Conservation (phyloP, 2,329 filamentous ascomycete species). For the Nannizzia gypsea region DNA sequence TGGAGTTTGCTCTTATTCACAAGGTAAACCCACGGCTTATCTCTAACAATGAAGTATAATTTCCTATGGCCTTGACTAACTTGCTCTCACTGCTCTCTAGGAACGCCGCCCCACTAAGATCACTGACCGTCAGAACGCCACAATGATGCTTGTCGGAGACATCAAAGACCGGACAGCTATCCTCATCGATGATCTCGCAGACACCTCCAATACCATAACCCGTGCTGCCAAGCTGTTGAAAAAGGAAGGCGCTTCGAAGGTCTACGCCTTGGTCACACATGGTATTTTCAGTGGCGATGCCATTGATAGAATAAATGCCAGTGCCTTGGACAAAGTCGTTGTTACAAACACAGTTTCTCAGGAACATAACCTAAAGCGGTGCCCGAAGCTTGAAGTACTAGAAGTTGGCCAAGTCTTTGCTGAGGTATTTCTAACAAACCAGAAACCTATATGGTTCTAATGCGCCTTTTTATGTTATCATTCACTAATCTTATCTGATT, state of each 20-base stretch:
- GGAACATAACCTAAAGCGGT: slow-evolving; percentile 61
- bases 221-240: slow-evolving; percentile 93
- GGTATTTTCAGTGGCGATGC: slow-evolving; percentile 92
- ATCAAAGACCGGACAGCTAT: slow-evolving; percentile 73
- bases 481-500: not conserved
- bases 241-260: slow-evolving; percentile 75
- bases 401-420: slow-evolving; percentile 84
- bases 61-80: slow-evolving; percentile 15
- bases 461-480: slow-evolving; percentile 12
- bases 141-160: slow-evolving; percentile 90
- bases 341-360: slow-evolving; percentile 95
- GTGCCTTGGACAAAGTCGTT: slow-evolving; percentile 80
- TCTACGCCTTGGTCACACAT: slow-evolving; percentile 88
- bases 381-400: slow-evolving; percentile 81
- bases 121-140: slow-evolving; percentile 65
- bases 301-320: slow-evolving; percentile 86
- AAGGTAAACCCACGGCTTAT: slow-evolving; percentile 51
- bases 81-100: slow-evolving; percentile 34
- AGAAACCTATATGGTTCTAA: not conserved
- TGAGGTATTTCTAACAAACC: slow-evolving; percentile 45
- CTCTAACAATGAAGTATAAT: slow-evolving; percentile 2
- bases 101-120: slow-evolving; percentile 83
- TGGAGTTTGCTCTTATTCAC: slow-evolving; percentile 96
- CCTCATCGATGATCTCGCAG: slow-evolving; percentile 83
- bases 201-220: slow-evolving; percentile 95